These are phyloP conservation scores for Mikania micrantha DNA, from an alignment of 129 eudicot genomes.

Conservation along the genomic window DNA sequence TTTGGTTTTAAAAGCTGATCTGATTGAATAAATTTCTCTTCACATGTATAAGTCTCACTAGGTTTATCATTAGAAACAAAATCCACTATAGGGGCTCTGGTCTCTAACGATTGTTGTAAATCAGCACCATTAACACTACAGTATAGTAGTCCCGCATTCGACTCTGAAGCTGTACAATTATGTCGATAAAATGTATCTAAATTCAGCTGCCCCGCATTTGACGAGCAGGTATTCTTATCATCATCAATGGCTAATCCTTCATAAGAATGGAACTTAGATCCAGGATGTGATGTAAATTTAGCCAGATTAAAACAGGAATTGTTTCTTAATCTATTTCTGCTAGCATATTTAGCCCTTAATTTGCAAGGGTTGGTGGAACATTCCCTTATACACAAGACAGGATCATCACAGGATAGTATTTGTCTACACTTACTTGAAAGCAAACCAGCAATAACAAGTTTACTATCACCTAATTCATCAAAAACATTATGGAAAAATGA, in stretches of 20 bases:
- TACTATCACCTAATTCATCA: slow-evolving; percentile 11
- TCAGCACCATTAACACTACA: slow-evolving; percentile 15
- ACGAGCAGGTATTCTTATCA: neutral
- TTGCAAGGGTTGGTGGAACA: neutral
- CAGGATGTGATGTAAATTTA: neutral
- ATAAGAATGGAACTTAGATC: slow-evolving; percentile 1
- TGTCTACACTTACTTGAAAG: slow-evolving; percentile 49
- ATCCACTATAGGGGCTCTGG: slow-evolving; percentile 13
- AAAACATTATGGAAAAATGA: neutral
- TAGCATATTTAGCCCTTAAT: slow-evolving; percentile 17
- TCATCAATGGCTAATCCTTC: slow-evolving; percentile 13
- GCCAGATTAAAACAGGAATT: slow-evolving; percentile 6
- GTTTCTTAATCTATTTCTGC: slow-evolving; percentile 23
- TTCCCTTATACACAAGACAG: slow-evolving; percentile 37
- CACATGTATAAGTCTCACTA: slow-evolving; percentile 1
- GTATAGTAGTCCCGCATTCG: slow-evolving; percentile 10
- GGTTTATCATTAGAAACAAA: slow-evolving; percentile 11
- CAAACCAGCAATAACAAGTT: slow-evolving; percentile 28
- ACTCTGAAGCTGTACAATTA: slow-evolving; percentile 22
- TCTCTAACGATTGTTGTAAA: slow-evolving; percentile 16
- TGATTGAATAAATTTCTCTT: slow-evolving; percentile 15
- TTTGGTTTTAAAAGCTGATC: slow-evolving; percentile 16
- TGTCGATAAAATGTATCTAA: slow-evolving; percentile 1
- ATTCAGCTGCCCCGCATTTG: neutral
- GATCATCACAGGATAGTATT: slow-evolving; percentile 51